A percentile compares a stretch with the other conserved stretches of the same genome.
Conservation (phyloP, 768 basidiomycete genomes). For the Rhodocollybia butyracea region DNA sequence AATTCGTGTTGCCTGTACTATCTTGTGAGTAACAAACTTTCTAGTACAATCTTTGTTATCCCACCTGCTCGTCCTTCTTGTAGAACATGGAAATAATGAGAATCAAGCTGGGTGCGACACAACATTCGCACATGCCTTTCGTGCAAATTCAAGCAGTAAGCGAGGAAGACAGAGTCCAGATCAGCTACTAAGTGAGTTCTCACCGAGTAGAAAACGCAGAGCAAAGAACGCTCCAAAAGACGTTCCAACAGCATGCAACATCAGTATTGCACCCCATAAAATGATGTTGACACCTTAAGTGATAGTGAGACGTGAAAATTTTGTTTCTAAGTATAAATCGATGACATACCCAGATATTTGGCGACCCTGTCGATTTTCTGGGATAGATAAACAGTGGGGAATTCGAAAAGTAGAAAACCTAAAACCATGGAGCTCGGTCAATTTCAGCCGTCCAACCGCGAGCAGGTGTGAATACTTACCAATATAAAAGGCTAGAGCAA, state of each 20-base stretch:
- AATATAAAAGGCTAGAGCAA: slow-evolving; percentile 62
- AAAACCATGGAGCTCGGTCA: not conserved
- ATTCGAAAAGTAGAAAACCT: slow-evolving; percentile 62
- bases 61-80: slow-evolving; percentile 62
- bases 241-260: slow-evolving; percentile 55
- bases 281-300: slow-evolving; percentile 50
- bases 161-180: slow-evolving; percentile 8
- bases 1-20: slow-evolving; percentile 46
- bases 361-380: slow-evolving; percentile 58
- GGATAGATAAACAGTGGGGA: slow-evolving; percentile 63
- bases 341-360: slow-evolving; percentile 58
- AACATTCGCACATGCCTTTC: slow-evolving; percentile 64
- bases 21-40: not conserved
- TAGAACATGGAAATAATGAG: slow-evolving; percentile 66
- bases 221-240: slow-evolving; percentile 63
- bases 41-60: no score
- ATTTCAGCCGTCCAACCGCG: not conserved
- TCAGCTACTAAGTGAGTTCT: no score
- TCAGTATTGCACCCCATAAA: slow-evolving; percentile 56
- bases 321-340: not conserved
- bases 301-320: not conserved
- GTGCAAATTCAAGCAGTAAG: not conserved
- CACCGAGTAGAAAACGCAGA: slow-evolving; percentile 57
- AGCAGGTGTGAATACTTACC: slow-evolving; percentile 27
- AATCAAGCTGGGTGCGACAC: slow-evolving; percentile 61